A percentile compares a stretch with the other conserved stretches of the same genome.
Evolutionary conservation across 23 red algal genomes (phyloP).

Genomic region (Chondrus crispus): DNA sequence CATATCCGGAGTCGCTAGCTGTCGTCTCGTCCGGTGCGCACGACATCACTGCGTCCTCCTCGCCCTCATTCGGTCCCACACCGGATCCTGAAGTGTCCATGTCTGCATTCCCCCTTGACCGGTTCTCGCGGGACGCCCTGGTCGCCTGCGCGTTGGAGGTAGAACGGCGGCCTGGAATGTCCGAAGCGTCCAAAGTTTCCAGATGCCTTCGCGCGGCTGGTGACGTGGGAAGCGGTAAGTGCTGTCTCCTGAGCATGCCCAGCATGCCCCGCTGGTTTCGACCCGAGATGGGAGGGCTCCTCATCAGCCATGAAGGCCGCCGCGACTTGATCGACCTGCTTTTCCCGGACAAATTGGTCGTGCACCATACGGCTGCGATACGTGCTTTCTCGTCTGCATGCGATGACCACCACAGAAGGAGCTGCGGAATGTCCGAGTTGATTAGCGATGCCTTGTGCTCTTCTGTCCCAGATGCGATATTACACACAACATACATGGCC

Average conservation of each 20-base stretch:
- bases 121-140: no score
- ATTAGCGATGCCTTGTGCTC: slow-evolving; percentile 46
- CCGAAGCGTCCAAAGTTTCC: background rate
- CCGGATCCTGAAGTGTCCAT: no score
- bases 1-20: slow-evolving; percentile 31
- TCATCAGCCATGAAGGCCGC: no score
- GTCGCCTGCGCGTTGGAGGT: no score
- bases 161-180: no score
- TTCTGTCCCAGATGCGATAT: slow-evolving; percentile 73
- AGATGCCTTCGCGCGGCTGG: slow-evolving; percentile 11
- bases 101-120: no score
- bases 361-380: slow-evolving; percentile 69
- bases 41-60: no score
- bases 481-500: slow-evolving; percentile 67
- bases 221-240: slow-evolving; percentile 38
- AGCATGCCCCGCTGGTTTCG: background rate
- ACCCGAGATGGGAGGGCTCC: no score
- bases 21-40: no score
- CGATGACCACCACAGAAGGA: slow-evolving; percentile 54
- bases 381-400: slow-evolving; percentile 44
- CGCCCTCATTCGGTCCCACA: no score
- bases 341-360: slow-evolving; percentile 62
- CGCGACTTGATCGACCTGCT: slow-evolving; percentile 1
- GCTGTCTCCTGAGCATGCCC: slow-evolving; percentile 26
- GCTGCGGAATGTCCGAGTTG: slow-evolving; percentile 40